phyloP scores from a whole-genome alignment of 2,329 filamentous ascomycete species.

The Stagonosporopsis tanaceti region DNA sequence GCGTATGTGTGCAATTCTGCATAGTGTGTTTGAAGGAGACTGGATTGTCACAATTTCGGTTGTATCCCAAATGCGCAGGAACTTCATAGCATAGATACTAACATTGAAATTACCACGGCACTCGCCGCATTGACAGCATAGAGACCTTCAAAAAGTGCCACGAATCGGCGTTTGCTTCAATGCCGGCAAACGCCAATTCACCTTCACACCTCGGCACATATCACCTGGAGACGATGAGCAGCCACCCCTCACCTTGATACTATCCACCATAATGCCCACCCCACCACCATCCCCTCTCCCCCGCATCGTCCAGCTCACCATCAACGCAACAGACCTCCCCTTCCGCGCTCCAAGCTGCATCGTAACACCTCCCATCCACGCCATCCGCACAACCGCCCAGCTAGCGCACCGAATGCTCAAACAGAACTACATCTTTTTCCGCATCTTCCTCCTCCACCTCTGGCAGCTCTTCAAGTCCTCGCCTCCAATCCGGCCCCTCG shows the following conservation, averaged over 20 bases:
- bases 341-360: not conserved
- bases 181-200: no score
- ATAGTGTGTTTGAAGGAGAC: not conserved
- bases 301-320: not conserved
- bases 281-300: not conserved
- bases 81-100: no score
- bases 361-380: not conserved
- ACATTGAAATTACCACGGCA: no score
- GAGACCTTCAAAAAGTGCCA: no score
- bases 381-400: no score
- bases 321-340: not conserved
- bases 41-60: not conserved
- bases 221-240: no score
- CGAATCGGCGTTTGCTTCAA: no score
- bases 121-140: no score
- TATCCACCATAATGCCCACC: not conserved
- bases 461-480: not conserved
- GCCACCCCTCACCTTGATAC: no score
- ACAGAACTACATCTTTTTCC: not conserved
- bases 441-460: not conserved
- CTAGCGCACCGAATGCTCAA: not conserved
- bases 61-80: no score
- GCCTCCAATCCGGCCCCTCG: no score
- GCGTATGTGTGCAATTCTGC: slow-evolving; percentile 21
- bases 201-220: no score